These are phyloP conservation scores for Phytophthora kernoviae DNA, from an alignment of 352 stramenopile species.

Conservation along the genomic window DNA sequence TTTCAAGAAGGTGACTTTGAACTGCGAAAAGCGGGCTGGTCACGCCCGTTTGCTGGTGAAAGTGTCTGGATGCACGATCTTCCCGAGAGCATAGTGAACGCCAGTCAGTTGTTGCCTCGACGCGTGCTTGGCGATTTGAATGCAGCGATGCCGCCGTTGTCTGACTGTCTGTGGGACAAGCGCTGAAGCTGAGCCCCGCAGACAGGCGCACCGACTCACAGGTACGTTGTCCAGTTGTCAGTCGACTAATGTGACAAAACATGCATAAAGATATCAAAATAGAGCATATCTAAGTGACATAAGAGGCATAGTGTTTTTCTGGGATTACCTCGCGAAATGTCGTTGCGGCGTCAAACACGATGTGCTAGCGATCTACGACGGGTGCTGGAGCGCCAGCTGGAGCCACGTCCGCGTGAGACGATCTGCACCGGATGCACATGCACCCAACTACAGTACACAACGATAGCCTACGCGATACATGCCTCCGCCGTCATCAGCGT, in stretches of 20 bases:
- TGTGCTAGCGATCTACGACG: background rate
- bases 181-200: background rate
- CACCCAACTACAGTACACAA: no score
- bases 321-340: no score
- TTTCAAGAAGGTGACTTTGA: background rate
- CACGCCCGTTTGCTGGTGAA: background rate
- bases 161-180: background rate
- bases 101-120: background rate
- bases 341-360: no score
- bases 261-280: no score
- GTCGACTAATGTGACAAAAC: background rate
- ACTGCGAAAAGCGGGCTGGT: slow-evolving; percentile 1
- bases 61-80: no score
- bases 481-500: no score
- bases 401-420: slow-evolving; percentile 1
- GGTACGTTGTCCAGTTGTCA: slow-evolving; percentile 7
- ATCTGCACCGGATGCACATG: background rate
- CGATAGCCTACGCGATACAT: no score
- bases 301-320: no score
- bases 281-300: no score
- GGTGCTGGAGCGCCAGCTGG: background rate
- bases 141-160: background rate
- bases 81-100: background rate
- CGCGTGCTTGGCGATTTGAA: background rate
- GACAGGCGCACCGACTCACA: background rate